Evolutionary conservation across 1,139 yeast genomes (phyloP), one percentile per base, ranked within the genome.

Genomic region (Entelexis paramagnoliae): DNA sequence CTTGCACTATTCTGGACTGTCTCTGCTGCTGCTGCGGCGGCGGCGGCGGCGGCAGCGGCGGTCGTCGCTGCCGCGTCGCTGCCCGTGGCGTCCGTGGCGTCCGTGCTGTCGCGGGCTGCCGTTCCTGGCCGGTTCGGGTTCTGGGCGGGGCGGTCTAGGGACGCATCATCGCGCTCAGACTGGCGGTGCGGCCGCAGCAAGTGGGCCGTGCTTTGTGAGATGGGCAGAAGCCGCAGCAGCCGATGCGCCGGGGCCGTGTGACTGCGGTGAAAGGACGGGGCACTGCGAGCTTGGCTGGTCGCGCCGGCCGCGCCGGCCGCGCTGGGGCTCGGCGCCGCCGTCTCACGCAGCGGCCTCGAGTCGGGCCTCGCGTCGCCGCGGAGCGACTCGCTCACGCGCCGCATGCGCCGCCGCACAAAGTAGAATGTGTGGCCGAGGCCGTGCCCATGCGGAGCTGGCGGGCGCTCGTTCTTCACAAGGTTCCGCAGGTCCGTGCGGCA

Each of bases 401-500:
- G 19, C 16, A 44, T 33, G 8, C 47, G 39, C 16, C 14, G 32
- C 24, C 16, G 22, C 24, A 34, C 40, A 16, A 32, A 44, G 19
- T 22, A 16, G 40, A 44, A 44, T 8, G 50, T 36, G n/a, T 29
- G 45, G 8, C 34, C 45, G 4, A 17, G 45, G 10, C 16, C 13
- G 26, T 29, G 43, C 9, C 20, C 8, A 10, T 20, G 20, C n/a
- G n/a, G n/a, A n/a, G n/a, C n/a, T n/a, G n/a, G 22, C 14, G 19
- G 4, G 20, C 13, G 5, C n/a, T 29, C 14, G 2, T 22, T 8
- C 14, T 26, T 24, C 10, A n/a, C 11, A 26, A 3, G 4, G 7
- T 48, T 8, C 24, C 39, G 32, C n/a, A 69, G 52, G 51, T 84
- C 93, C 39, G 86, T 74, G 58, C 87, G 80, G 67, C 95, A 85